Base-by-base conservation (phyloP, 257 asterid genomes). In the Agastache rugosa region DNA sequence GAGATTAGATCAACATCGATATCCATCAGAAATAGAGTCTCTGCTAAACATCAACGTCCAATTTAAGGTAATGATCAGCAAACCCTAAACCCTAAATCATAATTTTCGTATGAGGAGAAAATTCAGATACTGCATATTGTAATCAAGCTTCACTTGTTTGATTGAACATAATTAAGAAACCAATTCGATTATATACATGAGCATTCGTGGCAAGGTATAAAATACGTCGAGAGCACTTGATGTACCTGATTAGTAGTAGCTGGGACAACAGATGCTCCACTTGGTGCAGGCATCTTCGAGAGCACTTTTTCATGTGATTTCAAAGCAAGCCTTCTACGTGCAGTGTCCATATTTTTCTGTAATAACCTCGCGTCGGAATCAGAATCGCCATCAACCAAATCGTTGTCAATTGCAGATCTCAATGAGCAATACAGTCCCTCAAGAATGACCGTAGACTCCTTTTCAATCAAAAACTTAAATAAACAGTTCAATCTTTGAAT, bases 401-500 rank as follows among this genome's bases (percentile, higher is more conserved):
- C 76, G 41, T 60, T 75, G 55, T 84, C 87, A 4, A 84, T 58
- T 17, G 82, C 77, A 39, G 82, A 77, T 68, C 71, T 80, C 78
- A 89, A 50, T 23, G 77, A 70, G 85, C 60, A 45, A 61, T 83
- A 29, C 23, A 88, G 85, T 85, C 90, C 81, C 68, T 81, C 74
- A 74, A 95, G 79, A 82, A 92, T 78, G 62, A 83, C 76, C 1
- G 78, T 80, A 15, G 96, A 92, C 45, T 81, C 87, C 8, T 78
- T 85, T 76, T 87, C 81, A 71, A 87, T 79, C 75, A 95, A 74
- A 75, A 86, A 84, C 73, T 78, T 77, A 45, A 87, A 73, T 34
- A 95, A 77, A 74, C 72, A 31, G 80, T 80, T 89, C 75, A 78
- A 79, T 81, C 93, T 86, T 70, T 80, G 90, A 16, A 92, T 56